A percentile compares a stretch with the other conserved stretches of the same genome.
phyloP scores from a whole-genome alignment of 2,329 filamentous ascomycete genomes.

The Botrytis aclada region DNA sequence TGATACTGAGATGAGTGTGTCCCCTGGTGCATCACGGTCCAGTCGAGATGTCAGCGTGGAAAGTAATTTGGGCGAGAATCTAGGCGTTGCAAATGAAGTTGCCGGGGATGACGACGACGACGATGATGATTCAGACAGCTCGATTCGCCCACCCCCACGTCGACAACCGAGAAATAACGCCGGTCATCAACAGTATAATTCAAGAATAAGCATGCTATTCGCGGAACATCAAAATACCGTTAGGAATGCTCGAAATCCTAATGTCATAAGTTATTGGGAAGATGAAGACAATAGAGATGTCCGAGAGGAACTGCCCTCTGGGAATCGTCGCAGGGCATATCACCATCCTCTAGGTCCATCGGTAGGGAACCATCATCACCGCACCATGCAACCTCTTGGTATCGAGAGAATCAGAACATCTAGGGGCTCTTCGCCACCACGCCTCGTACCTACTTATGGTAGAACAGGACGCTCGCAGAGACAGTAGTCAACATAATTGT shows the following conservation, averaged over 20 bases:
- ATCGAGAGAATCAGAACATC: constrained; percentile 30
- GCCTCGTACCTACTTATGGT: constrained; percentile 28
- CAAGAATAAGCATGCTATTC: constrained; percentile 36
- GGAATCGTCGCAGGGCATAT: constrained; percentile 9
- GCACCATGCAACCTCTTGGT: constrained; percentile 23
- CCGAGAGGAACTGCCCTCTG: constrained; percentile 17
- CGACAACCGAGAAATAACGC: constrained; percentile 26
- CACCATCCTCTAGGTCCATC: constrained; percentile 3
- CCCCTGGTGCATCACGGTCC: constrained; percentile 25
- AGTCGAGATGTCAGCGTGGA: constrained; percentile 20
- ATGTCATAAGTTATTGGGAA: constrained; percentile 15
- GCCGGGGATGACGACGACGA: constrained; percentile 32
- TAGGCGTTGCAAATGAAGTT: constrained; percentile 31
- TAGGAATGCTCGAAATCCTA: constrained; percentile 6
- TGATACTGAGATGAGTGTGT: constrained; percentile 39
- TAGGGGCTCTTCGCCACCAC: constrained; percentile 31
- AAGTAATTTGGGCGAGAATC: constrained; percentile 23
- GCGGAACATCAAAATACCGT: constrained; percentile 33
- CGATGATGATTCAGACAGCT: constrained; percentile 32
- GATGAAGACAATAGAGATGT: constrained; percentile 3
- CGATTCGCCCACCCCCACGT: constrained; percentile 30
- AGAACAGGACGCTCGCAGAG: constrained; percentile 26
- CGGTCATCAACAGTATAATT: constrained; percentile 31
- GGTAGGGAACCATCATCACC: constrained; percentile 17
- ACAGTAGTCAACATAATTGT: constrained; percentile 24